These are phyloP conservation scores for Pseudopediastrum boryanum DNA, from an alignment of 139 green algal genomes.

Conservation along the genomic window DNA sequence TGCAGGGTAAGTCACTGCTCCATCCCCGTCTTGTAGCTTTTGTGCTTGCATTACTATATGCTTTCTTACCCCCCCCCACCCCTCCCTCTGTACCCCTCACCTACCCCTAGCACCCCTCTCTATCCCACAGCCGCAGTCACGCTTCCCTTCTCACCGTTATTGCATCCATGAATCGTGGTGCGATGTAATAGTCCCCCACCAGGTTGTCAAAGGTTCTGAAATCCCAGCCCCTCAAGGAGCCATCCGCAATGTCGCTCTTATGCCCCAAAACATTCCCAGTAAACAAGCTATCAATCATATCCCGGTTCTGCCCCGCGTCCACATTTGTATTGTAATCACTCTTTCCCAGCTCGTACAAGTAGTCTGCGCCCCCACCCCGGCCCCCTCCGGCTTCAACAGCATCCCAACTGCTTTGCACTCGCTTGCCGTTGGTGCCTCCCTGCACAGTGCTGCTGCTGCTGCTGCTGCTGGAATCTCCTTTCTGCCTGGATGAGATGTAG, in stretches of 20 bases:
- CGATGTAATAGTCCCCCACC: constrained; percentile 88
- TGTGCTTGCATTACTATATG: too few species aligned
- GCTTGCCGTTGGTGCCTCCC: not conserved
- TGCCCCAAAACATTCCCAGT: constrained; percentile 70
- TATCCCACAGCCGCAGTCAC: not conserved
- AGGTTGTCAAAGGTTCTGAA: constrained; percentile 73
- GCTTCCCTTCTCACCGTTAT: constrained; percentile 52
- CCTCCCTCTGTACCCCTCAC: not conserved
- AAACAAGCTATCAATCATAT: constrained; percentile 75
- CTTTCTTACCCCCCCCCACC: too few species aligned
- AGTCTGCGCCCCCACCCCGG: constrained; percentile 46
- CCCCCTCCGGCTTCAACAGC: constrained; percentile 53
- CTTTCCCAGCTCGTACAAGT: constrained; percentile 62
- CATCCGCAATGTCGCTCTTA: constrained; percentile 82
- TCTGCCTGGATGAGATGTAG: too few species aligned
- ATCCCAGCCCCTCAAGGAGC: constrained; percentile 63
- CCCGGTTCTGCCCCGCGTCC: constrained; percentile 56
- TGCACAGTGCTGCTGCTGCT: constrained; percentile 12
- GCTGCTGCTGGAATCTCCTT: not conserved
- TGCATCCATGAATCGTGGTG: constrained; percentile 78
- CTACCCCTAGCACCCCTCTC: not conserved
- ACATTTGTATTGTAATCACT: constrained; percentile 37
- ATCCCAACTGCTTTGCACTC: constrained; percentile 64
- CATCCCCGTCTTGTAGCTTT: too few species aligned
- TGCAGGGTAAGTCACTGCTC: too few species aligned